Percentiles rank a stretch among this genome's conserved stretches.
These are phyloP conservation scores for California macrophylla DNA, from an alignment of 441 rosid genomes.

Conservation along the genomic window DNA sequence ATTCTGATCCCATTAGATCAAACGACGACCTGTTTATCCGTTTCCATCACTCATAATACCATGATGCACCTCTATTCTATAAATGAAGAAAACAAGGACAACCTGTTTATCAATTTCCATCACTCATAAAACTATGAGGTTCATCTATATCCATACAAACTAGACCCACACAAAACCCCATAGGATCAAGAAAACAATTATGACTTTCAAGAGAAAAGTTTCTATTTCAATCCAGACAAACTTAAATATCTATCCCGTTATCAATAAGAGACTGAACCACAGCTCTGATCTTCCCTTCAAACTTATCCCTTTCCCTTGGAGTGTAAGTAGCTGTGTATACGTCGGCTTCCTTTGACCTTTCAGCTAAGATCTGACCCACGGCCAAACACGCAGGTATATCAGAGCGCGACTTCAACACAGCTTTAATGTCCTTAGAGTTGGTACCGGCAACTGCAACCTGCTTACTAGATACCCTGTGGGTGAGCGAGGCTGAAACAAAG, in stretches of 20 bases:
- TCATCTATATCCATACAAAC: background rate
- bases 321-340: slow-evolving; percentile 70
- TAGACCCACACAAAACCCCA: background rate
- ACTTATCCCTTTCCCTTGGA: slow-evolving; percentile 76
- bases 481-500: slow-evolving; percentile 76
- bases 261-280: slow-evolving; percentile 86
- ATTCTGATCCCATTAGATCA: background rate
- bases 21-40: background rate
- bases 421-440: slow-evolving; percentile 81
- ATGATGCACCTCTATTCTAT: background rate
- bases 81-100: background rate
- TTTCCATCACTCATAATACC: too few relatives aligned
- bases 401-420: slow-evolving; percentile 56
- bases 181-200: background rate
- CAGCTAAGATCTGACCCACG: slow-evolving; percentile 56
- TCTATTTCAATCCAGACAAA: slow-evolving; percentile 52
- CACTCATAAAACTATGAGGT: background rate
- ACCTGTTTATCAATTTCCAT: slow-evolving; percentile 3
- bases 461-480: slow-evolving; percentile 72
- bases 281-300: slow-evolving; percentile 87
- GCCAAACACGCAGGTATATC: slow-evolving; percentile 81
- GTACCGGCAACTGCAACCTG: slow-evolving; percentile 92
- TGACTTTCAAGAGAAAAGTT: background rate
- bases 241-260: slow-evolving; percentile 66
- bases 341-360: slow-evolving; percentile 77